Base-by-base conservation (phyloP, 2,329 filamentous ascomycete genomes). In the Magnaporthiopsis incrustans region DNA sequence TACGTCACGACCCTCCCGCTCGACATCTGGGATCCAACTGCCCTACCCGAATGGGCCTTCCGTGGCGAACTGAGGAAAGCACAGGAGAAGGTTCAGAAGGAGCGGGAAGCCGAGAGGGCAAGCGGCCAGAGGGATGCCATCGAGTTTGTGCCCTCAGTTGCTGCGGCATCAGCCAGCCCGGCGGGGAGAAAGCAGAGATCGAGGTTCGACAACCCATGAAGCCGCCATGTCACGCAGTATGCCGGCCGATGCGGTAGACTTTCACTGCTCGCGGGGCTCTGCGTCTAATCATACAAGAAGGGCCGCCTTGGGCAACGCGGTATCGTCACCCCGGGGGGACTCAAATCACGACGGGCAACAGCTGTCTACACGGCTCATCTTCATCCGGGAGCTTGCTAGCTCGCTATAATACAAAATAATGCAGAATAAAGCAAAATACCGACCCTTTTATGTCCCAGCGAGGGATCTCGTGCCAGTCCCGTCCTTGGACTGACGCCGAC, bases 1-100 rank as follows among this genome's bases (percentile, higher is more conserved):
- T 92, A 93, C 73, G 79, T 79, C 38, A 90, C 87, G 8, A 87
- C 87, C 1, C 71, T 89, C 59, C 71, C 80, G 1, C 70, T 73
- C 1, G 80, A 83, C 3, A 68, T 87, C 7, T 89, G 86, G 85
- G 78, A 89, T 67, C 84, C 86, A 1, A 71, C 71, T 2, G 77
- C 69, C 4, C 84, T 89, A 66, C 85, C 86, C 0, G 75, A 78
- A 12, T 79, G 78, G 75, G 85, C 84, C 1, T 84, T 77, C 66
- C 78, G 79, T 64, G 79, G 80, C 38, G 76, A 77, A 66, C 72
- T 88, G 65, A 76, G 78, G 32, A 79, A 78, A 70, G 77, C 75
- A 64, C 82, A 84, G 67, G 78, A 79, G 57, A 78, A 75, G 58
- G 68, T 77, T 27, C 73, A 73, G 32, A 80, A 77, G 72, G 77